A percentile compares a stretch with the other conserved stretches of the same genome.
phyloP scores from a whole-genome alignment of 2,329 filamentous ascomycete species.

The Aureobasidium sp. region DNA sequence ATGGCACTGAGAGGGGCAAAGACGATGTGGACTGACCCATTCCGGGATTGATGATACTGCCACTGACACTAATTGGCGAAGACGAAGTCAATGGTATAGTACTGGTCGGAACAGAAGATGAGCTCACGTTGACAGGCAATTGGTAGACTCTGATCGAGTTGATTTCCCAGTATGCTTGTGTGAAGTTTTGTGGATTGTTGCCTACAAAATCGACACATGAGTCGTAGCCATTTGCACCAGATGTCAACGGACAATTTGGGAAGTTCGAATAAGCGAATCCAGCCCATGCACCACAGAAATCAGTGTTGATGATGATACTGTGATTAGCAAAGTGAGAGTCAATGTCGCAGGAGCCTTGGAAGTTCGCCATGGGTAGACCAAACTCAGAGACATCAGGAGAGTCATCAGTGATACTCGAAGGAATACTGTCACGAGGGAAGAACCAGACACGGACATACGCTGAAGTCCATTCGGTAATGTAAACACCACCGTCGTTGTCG shows the following conservation, averaged over 20 bases:
- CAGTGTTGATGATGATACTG: conserved; percentile 31
- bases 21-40: conserved; percentile 20
- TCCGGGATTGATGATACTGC: conserved; percentile 18
- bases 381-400: conserved; percentile 52
- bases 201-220: conserved; percentile 27
- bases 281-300: conserved; percentile 32
- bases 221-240: conserved; percentile 14
- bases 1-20: conserved; percentile 15
- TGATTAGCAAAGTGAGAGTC: conserved; percentile 29
- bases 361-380: conserved; percentile 55
- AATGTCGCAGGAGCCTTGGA: conserved; percentile 37
- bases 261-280: conserved; percentile 24
- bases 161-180: conserved; percentile 32
- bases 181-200: conserved; percentile 23
- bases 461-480: conserved; percentile 28
- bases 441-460: conserved; percentile 27
- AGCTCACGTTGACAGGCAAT: conserved; percentile 17
- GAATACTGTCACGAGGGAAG: conserved; percentile 26
- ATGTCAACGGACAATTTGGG: conserved; percentile 21
- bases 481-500: conserved; percentile 24
- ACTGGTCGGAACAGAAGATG: conserved; percentile 1
- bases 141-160: conserved; percentile 33
- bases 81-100: conserved; percentile 9
- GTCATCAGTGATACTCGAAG: conserved; percentile 33
- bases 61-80: conserved; percentile 5